A percentile compares a stretch with the other conserved stretches of the same genome.
Evolutionary conservation across 2,329 filamentous ascomycete species (phyloP).

Genomic region (Rutstroemia sp.): DNA sequence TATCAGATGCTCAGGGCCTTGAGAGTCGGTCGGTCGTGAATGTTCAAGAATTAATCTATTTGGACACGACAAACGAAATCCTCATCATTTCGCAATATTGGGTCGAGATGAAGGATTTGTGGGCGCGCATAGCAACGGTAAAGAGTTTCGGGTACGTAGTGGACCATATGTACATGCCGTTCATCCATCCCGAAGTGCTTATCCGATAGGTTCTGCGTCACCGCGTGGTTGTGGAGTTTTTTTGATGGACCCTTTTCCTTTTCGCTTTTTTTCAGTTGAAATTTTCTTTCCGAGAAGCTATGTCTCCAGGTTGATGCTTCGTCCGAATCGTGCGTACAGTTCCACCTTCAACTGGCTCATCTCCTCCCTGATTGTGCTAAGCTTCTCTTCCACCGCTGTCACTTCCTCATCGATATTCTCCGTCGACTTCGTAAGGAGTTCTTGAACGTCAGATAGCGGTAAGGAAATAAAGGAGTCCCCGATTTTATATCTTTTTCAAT

Average conservation of each 20-base stretch:
- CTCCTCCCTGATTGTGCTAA: constrained; percentile 70
- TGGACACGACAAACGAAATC: background rate
- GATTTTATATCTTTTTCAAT: constrained; percentile 74
- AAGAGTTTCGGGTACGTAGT: background rate
- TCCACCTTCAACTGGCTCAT: constrained; percentile 87
- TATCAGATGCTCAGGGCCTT: background rate
- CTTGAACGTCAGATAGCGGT: constrained; percentile 75
- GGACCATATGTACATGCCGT: background rate
- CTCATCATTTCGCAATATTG: background rate
- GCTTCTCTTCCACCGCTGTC: constrained; percentile 64
- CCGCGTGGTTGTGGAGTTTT: background rate
- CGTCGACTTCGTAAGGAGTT: constrained; percentile 67
- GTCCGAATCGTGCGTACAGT: constrained; percentile 88
- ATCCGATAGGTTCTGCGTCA: background rate
- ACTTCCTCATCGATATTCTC: constrained; percentile 72
- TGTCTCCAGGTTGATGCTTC: constrained; percentile 94
- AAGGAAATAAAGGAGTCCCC: constrained; percentile 92
- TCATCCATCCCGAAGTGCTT: background rate
- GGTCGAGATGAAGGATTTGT: background rate
- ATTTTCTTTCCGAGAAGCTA: constrained; percentile 36
- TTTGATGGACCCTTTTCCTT: constrained; percentile 1
- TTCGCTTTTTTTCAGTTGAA: constrained; percentile 12
- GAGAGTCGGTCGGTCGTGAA: too few species aligned
- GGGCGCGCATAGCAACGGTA: background rate
- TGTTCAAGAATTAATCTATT: background rate